Base-by-base conservation (phyloP, 129 eudicot genomes). In the Artemisia annua region DNA sequence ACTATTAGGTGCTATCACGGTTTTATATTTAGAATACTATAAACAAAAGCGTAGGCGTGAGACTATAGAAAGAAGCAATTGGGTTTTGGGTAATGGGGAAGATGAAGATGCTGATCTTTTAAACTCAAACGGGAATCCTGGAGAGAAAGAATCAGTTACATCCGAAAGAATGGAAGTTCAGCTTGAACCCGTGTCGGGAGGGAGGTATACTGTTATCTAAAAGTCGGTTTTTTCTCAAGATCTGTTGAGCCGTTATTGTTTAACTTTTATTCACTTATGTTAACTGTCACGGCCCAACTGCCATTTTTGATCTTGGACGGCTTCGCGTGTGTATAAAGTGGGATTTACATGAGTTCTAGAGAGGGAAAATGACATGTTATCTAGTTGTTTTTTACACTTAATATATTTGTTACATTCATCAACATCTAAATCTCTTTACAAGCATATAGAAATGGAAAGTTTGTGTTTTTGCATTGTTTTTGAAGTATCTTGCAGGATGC, bases 1-100 rank as follows among this genome's bases (percentile, higher is more conserved):
- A 71, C 60, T 69, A 35, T 43, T 84, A 39, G 97, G 93, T 15
- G 86, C 72, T 71, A 65, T 86, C 67, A 70, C 77, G 1, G 81
- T 84, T 44, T 14, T 86, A 54, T 94, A 87, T 69, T 70, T 94
- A 73, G 98, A 94, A 79, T 83, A 82, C 46, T 39, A 39, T 28
- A 63, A 75, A 5, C 87, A 52, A 62, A 80, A 78, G 43, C 84
- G 87, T 63, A 67, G 75, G 54, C 78, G 72, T 20, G 89, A 69
- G 22, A 79, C 69, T 46, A 19, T 78, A 67, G 84, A 70, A 10
- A 73, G 93, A 70, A 82, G 98, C 77, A 79, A 83, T 60, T 90
- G 98, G 98, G 97, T 94, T 30, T 65, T 94, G 80, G 97, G 98
- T 48, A 81, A 90, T 46, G 86, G 85, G 3, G 97, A 90, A 60